Percentiles rank a stretch among this genome's conserved stretches.
These are phyloP conservation scores for Boletus rubropictus DNA, from an alignment of 768 basidiomycete genomes.

Conservation along the genomic window DNA sequence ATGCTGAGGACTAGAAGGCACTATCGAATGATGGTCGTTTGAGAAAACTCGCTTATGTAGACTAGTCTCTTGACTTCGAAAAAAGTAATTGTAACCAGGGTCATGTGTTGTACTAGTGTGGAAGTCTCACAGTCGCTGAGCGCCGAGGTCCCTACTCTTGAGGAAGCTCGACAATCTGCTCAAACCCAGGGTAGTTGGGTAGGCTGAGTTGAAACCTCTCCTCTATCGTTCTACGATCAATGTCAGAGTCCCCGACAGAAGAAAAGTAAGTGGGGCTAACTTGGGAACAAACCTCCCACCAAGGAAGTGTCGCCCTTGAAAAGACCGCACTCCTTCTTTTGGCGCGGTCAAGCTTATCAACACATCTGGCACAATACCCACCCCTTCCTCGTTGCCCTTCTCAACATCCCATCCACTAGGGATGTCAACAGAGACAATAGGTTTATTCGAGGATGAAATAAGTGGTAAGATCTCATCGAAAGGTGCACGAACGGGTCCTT, in stretches of 20 bases:
- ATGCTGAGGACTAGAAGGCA: neutral
- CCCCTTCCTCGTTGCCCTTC: conserved; percentile 50
- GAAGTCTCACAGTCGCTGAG: conserved; percentile 4
- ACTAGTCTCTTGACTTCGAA: too few relatives aligned
- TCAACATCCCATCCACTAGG: conserved; percentile 98
- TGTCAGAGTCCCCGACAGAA: conserved; percentile 1
- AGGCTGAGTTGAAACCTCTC: conserved; percentile 75
- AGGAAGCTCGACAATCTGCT: conserved; percentile 80
- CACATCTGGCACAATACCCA: conserved; percentile 67
- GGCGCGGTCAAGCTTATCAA: conserved; percentile 91
- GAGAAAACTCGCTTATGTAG: neutral
- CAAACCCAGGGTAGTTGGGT: conserved; percentile 70
- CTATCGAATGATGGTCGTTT: too few relatives aligned
- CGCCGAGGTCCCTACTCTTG: neutral
- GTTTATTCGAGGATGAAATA: conserved; percentile 56
- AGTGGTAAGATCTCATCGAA: conserved; percentile 74
- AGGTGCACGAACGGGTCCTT: conserved; percentile 81
- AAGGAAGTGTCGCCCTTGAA: conserved; percentile 82
- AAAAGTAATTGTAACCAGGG: neutral
- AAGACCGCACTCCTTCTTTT: conserved; percentile 76
- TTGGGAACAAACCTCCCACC: conserved; percentile 91
- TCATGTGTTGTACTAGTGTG: neutral
- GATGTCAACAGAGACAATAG: conserved; percentile 93
- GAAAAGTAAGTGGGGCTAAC: conserved; percentile 39
- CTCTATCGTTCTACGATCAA: conserved; percentile 51